These are phyloP conservation scores for Amaranthus palmeri DNA, from an alignment of 148 eudicot genomes.

Conservation along the genomic window DNA sequence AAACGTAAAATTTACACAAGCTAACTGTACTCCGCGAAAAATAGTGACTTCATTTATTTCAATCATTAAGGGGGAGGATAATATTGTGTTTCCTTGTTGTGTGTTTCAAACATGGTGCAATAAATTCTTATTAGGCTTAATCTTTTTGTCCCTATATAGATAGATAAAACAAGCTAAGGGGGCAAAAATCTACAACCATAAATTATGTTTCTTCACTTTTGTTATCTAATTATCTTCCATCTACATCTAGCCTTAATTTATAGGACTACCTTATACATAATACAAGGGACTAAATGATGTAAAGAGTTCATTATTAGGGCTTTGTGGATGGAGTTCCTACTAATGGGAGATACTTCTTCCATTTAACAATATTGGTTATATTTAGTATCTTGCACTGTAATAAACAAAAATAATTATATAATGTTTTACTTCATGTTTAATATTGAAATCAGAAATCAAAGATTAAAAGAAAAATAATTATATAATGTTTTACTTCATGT, in stretches of 20 bases:
- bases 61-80: constrained; percentile 14
- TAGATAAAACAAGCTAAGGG: constrained; percentile 11
- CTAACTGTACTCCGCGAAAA: no score
- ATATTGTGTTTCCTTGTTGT: not conserved
- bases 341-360: no score
- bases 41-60: not conserved
- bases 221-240: not conserved
- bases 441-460: no score
- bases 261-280: not conserved
- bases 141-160: constrained; percentile 22
- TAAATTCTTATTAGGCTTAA: constrained; percentile 13
- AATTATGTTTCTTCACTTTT: constrained; percentile 10
- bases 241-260: not conserved
- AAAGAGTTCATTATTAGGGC: not conserved
- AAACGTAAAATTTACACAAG: no score
- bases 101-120: constrained; percentile 13
- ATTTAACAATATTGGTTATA: no score
- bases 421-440: no score
- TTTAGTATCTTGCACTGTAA: no score
- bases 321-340: not conserved
- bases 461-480: no score
- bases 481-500: no score
- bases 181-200: constrained; percentile 9
- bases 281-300: not conserved
- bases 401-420: no score